These are phyloP conservation scores for Boletus reticulatus DNA, from an alignment of 768 basidiomycete genomes.

Conservation along the genomic window DNA sequence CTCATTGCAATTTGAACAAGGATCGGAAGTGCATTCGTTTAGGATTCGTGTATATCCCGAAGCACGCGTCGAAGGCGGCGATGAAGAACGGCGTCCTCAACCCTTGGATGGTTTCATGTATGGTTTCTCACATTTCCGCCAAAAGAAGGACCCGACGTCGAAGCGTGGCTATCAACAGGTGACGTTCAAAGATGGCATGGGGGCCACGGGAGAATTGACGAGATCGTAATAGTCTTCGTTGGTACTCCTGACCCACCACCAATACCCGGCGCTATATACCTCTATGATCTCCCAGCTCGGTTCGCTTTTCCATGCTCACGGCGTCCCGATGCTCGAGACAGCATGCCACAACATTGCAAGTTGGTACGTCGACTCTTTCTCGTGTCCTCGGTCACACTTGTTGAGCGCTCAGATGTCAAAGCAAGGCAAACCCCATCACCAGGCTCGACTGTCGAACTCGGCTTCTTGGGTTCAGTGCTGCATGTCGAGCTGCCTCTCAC, in stretches of 20 bases:
- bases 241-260: conserved; percentile 75
- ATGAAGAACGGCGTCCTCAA: conserved; percentile 32
- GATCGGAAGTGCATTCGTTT: conserved; percentile 82
- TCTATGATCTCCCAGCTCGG: conserved; percentile 64
- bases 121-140: conserved; percentile 76
- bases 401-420: conserved; percentile 35
- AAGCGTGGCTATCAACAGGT: conserved; percentile 85
- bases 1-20: conserved; percentile 81
- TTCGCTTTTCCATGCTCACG: conserved; percentile 70
- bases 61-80: conserved; percentile 9
- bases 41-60: conserved; percentile 60
- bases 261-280: conserved; percentile 85
- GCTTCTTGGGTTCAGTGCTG: conserved; percentile 77
- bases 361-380: conserved; percentile 54
- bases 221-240: conserved; percentile 38
- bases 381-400: not conserved
- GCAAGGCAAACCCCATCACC: conserved; percentile 74
- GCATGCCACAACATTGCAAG: conserved; percentile 83
- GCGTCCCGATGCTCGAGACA: conserved; percentile 77
- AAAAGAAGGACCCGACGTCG: conserved; percentile 57
- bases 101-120: conserved; percentile 68
- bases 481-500: conserved; percentile 68
- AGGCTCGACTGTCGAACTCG: conserved; percentile 71
- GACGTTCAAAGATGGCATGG: not conserved
- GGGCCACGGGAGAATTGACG: not conserved